These are phyloP conservation scores for Salvia splendens DNA, from an alignment of 257 asterid species.

Conservation along the genomic window DNA sequence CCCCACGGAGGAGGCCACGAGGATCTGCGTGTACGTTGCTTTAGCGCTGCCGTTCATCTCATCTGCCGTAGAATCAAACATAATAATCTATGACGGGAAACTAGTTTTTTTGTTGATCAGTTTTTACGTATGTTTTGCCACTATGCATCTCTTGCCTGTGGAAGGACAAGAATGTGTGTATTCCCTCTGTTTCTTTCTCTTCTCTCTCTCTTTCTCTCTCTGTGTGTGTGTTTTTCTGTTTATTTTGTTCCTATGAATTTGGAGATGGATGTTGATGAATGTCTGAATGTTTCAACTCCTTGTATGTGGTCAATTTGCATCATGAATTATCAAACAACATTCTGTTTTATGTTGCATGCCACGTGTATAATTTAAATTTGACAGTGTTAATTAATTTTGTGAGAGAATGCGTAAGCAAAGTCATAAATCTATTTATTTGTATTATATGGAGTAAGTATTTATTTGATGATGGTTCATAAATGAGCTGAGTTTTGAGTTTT, in stretches of 20 bases:
- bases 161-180: constrained; percentile 23
- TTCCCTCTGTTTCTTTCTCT: constrained; percentile 15
- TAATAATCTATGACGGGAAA: background rate
- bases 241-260: background rate
- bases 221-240: constrained; percentile 8
- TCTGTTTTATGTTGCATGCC: background rate
- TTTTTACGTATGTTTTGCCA: constrained; percentile 28
- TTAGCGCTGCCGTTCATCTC: constrained; percentile 32
- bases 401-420: too few relatives aligned
- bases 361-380: background rate
- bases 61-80: constrained; percentile 33
- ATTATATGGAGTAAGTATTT: too few relatives aligned
- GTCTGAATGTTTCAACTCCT: constrained; percentile 23
- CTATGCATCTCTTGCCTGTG: constrained; percentile 35
- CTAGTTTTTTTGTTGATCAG: too few relatives aligned
- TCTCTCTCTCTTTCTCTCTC: background rate
- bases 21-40: constrained; percentile 55
- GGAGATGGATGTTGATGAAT: constrained; percentile 27
- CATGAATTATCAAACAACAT: background rate
- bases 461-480: too few relatives aligned
- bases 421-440: too few relatives aligned
- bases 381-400: too few relatives aligned
- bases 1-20: constrained; percentile 72
- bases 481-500: too few relatives aligned
- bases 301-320: constrained; percentile 10